These are phyloP conservation scores for Aquilaria agallochum DNA, from an alignment of 441 rosid species.

Conservation along the genomic window DNA sequence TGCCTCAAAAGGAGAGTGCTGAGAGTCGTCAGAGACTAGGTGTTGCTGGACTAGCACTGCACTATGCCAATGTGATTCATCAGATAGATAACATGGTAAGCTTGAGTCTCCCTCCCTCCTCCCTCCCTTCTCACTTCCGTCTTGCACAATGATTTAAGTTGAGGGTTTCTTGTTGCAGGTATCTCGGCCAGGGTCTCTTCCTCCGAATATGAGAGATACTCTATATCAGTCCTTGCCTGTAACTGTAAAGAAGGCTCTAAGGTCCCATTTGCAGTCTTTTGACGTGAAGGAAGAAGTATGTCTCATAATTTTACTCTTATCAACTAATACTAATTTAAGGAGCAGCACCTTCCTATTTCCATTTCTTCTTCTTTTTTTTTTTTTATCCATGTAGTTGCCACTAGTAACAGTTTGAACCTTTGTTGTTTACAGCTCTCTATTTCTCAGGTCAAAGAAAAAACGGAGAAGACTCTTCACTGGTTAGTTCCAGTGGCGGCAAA, in stretches of 20 bases:
- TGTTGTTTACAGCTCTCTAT: constrained; percentile 55
- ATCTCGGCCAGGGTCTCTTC: constrained; percentile 74
- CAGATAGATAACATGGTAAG: constrained; percentile 91
- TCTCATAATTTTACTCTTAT: neutral
- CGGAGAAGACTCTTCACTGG: constrained; percentile 87
- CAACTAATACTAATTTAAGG: neutral
- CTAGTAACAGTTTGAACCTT: constrained; percentile 2
- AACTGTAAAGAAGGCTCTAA: constrained; percentile 66
- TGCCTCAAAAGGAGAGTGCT: constrained; percentile 24
- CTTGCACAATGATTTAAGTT: constrained; percentile 8
- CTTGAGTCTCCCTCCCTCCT: neutral
- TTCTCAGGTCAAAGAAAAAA: constrained; percentile 67
- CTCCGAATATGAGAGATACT: constrained; percentile 74
- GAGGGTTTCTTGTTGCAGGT: constrained; percentile 36
- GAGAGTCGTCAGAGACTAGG: constrained; percentile 56
- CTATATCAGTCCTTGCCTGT: constrained; percentile 72
- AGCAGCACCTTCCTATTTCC: neutral
- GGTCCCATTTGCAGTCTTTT: constrained; percentile 44
- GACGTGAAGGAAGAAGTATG: constrained; percentile 67
- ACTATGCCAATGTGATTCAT: constrained; percentile 84
- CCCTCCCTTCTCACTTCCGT: constrained; percentile 3
- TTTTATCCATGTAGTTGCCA: constrained; percentile 8
- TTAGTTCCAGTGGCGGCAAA: constrained; percentile 75
- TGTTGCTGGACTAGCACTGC: constrained; percentile 83
- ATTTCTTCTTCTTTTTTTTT: constrained; percentile 7